These are phyloP conservation scores for Moniliella sp. DNA, from an alignment of 1,284 basidiomycete species.

Conservation along the genomic window DNA sequence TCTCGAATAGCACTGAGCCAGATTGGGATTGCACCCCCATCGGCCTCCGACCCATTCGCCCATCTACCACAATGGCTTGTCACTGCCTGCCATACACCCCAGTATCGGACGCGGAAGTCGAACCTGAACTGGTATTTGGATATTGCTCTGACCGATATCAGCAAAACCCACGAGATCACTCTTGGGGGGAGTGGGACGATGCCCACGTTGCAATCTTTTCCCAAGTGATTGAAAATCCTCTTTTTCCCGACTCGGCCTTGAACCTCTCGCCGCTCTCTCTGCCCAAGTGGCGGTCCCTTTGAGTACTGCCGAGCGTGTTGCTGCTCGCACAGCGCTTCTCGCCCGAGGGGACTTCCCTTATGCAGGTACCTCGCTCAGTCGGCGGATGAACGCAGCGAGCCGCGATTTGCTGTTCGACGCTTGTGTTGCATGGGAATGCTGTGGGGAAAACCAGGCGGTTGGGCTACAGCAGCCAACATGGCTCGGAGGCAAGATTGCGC, in stretches of 20 bases:
- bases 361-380: slow-evolving; percentile 17
- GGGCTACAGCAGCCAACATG: too few relatives aligned
- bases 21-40: too few relatives aligned
- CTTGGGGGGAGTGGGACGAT: slow-evolving; percentile 96
- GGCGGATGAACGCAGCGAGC: too few relatives aligned
- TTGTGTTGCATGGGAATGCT: slow-evolving; percentile 17
- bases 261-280: too few relatives aligned
- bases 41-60: too few relatives aligned
- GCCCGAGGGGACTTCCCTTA: slow-evolving; percentile 21
- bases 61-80: too few relatives aligned
- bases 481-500: slow-evolving; percentile 26
- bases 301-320: slow-evolving; percentile 22
- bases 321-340: slow-evolving; percentile 19
- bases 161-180: slow-evolving; percentile 54
- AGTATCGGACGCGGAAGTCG: too few relatives aligned
- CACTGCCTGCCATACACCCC: too few relatives aligned
- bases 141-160: slow-evolving; percentile 59
- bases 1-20: too few relatives aligned
- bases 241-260: too few relatives aligned
- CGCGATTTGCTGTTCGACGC: slow-evolving; percentile 17
- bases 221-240: slow-evolving; percentile 45
- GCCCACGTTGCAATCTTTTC: slow-evolving; percentile 64
- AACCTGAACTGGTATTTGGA: slow-evolving; percentile 50
- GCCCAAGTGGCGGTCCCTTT: slow-evolving; percentile 3
- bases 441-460: slow-evolving; percentile 15